A percentile compares a stretch with the other conserved stretches of the same genome.
Conservation (phyloP, 129 eudicot genomes). For the Glebionis coronaria region DNA sequence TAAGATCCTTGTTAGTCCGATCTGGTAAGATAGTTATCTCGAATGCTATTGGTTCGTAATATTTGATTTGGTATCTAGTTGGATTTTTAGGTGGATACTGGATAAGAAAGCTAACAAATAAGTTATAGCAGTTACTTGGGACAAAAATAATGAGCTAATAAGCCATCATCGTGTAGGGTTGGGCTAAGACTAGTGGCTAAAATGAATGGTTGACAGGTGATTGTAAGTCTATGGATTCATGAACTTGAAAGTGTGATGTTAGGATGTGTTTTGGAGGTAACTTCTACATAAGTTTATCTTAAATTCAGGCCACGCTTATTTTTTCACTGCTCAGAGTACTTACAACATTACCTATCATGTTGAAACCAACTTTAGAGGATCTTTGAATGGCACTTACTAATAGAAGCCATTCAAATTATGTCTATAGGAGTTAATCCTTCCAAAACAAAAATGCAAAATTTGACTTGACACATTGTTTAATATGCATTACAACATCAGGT, state of each 20-base stretch:
- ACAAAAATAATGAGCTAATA: constrained; percentile 22
- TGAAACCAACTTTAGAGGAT: not conserved
- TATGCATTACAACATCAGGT: not conserved
- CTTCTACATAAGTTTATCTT: too few relatives aligned
- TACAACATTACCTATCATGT: too few relatives aligned
- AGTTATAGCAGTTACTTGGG: not conserved
- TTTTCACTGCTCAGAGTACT: too few relatives aligned
- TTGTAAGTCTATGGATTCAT: too few relatives aligned
- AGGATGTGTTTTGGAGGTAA: too few relatives aligned
- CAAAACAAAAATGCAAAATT: not conserved
- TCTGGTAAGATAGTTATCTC: not conserved
- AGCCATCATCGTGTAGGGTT: constrained; percentile 14
- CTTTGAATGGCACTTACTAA: too few relatives aligned
- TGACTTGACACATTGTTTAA: not conserved
- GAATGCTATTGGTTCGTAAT: constrained; percentile 15
- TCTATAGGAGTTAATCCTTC: not conserved
- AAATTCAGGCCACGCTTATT: too few relatives aligned
- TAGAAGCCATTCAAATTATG: too few relatives aligned
- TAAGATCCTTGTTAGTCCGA: not conserved
- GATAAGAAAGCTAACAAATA: constrained; percentile 3
- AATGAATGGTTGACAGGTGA: constrained; percentile 10
- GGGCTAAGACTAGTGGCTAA: constrained; percentile 8
- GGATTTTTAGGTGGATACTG: not conserved
- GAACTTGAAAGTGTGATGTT: too few relatives aligned
- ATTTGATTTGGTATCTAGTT: constrained; percentile 9